phyloP scores from a whole-genome alignment of 1,139 yeast species.

The Candida sanyaensis region DNA sequence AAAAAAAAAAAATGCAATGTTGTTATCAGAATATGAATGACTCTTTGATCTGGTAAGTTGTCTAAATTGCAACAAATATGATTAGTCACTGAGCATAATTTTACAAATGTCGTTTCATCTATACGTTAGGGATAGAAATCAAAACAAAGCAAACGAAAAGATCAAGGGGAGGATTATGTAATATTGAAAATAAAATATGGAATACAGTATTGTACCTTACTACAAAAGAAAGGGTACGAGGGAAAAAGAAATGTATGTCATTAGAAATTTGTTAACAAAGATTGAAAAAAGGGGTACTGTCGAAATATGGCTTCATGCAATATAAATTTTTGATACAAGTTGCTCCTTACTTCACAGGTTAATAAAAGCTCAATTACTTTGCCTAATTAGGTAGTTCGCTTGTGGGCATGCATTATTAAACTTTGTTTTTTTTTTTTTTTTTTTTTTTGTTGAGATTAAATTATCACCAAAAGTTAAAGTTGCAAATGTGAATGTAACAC shows the following conservation, averaged over 20 bases:
- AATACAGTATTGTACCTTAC: background rate
- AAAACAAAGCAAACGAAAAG: too few relatives aligned
- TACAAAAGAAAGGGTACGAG: background rate
- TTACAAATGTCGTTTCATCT: background rate
- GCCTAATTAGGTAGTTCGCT: background rate
- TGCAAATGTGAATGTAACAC: conserved; percentile 1
- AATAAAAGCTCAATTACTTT: background rate
- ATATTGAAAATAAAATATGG: background rate
- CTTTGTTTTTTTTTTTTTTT: background rate
- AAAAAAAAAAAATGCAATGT: too few relatives aligned
- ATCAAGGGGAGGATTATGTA: background rate
- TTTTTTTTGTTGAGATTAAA: background rate
- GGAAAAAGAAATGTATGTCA: too few relatives aligned
- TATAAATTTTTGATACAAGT: too few relatives aligned
- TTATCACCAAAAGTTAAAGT: background rate
- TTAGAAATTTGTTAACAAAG: too few relatives aligned
- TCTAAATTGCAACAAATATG: background rate
- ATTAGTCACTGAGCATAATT: background rate
- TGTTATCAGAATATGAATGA: background rate
- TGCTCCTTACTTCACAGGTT: too few relatives aligned
- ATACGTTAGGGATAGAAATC: background rate
- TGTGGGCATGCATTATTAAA: background rate
- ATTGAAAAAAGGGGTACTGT: too few relatives aligned
- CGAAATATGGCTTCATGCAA: too few relatives aligned
- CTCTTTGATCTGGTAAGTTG: background rate